Conservation (phyloP, 2,329 filamentous ascomycete genomes). For the Celoporthe dispersa region DNA sequence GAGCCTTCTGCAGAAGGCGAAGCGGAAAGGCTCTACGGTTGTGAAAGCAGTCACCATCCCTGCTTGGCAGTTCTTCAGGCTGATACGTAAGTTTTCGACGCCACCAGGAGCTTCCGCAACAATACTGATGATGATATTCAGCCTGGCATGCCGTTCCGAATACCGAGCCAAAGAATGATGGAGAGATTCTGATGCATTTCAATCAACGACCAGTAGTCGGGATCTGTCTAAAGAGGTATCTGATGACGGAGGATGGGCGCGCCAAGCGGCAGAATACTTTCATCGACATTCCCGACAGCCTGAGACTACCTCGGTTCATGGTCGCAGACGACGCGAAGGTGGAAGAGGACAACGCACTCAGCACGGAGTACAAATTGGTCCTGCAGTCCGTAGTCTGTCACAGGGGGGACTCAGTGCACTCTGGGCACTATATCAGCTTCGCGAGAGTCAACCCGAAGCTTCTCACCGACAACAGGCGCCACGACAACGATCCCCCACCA, state of each 20-base stretch:
- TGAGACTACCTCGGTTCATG: constrained; percentile 90
- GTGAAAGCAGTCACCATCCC: constrained; percentile 90
- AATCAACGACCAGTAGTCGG: constrained; percentile 84
- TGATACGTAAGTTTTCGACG: constrained; percentile 70
- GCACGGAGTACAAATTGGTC: constrained; percentile 90
- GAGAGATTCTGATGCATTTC: constrained; percentile 88
- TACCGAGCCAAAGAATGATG: constrained; percentile 63
- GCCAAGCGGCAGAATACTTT: constrained; percentile 77
- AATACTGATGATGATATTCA: constrained; percentile 47
- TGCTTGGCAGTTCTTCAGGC: constrained; percentile 95
- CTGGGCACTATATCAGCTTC: constrained; percentile 89
- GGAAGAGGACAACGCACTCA: constrained; percentile 64
- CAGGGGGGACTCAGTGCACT: constrained; percentile 80
- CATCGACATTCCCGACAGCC: constrained; percentile 82
- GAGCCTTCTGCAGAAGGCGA: constrained; percentile 48
- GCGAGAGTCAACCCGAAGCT: constrained; percentile 72
- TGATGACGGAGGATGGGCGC: constrained; percentile 69
- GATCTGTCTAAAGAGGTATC: constrained; percentile 91
- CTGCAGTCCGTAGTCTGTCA: constrained; percentile 94
- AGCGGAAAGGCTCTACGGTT: constrained; percentile 53
- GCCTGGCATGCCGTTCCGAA: constrained; percentile 78
- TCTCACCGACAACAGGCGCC: constrained; percentile 62
- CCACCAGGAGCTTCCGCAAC: background rate
- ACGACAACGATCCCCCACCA: constrained; percentile 61
- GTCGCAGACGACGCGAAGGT: constrained; percentile 72